Evolutionary conservation across 495 filamentous ascomycete species (phyloP), one percentile per base, ranked within the genome.

Genomic region (Penicillium lividum): DNA sequence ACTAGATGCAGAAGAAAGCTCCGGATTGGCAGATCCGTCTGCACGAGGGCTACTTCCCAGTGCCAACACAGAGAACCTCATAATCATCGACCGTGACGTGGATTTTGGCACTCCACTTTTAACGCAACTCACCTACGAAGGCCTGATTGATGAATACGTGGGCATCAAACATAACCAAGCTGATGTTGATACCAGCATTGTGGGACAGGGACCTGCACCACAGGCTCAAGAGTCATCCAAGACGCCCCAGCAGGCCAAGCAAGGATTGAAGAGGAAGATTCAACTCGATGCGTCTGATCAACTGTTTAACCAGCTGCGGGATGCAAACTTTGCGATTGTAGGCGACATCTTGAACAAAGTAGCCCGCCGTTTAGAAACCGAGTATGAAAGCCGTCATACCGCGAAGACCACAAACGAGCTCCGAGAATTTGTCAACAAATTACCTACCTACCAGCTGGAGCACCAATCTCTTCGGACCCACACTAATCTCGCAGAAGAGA

Each of bases 121-220:
- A 48, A 98, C 94, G 0, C 95, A 98, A 68, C 79, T 99, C 42
- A 99, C 95, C 8, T 99, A 99, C 66, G 93, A 98, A 75, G 95
- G 95, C 0, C 72, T 99, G 30, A 89, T 99, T 51, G 95, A 99
- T 69, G 95, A 99, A 73, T 83, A 91, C 36, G 95, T 96, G 60
- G 88, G 89, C 48, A 93, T 99, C 57, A 82, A 88, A 57, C 73
- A 87, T 57, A 97, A 93, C 70, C 90, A 96, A 70, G 87, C 91
- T 43, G 93, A 98, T 64, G 84, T 98, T n/a, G 93, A 97, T 65
- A 86, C 91, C 27, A 90, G 93, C 13, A 87, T 99, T 51, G 86
- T 96, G 13, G 94, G 95, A 6, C 82, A 84, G 51, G 80, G 88
- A 11, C 72, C 85, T 25, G 83, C 80, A 43, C 71, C 77, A 22